Percentiles rank a stretch among this genome's conserved stretches.
phyloP scores from a whole-genome alignment of 2,329 filamentous ascomycete species.

The Neonectria ditissima region DNA sequence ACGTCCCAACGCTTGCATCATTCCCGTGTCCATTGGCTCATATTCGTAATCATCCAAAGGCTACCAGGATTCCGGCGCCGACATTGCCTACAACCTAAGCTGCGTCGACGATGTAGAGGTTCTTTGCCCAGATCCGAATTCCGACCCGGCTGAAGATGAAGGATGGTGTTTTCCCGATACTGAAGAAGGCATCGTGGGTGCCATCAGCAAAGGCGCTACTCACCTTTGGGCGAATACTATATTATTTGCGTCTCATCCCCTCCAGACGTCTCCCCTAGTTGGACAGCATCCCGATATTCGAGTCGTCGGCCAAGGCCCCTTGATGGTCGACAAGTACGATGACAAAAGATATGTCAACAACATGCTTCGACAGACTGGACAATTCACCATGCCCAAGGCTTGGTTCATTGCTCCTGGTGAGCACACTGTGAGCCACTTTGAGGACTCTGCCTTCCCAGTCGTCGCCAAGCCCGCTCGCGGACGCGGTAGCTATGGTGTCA shows the following conservation, averaged over 20 bases:
- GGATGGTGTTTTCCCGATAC: conserved; percentile 37
- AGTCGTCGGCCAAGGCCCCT: conserved; percentile 60
- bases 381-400: conserved; percentile 55
- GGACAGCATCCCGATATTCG: conserved; percentile 47
- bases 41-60: conserved; percentile 7
- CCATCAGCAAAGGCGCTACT: conserved; percentile 55
- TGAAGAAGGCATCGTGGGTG: conserved; percentile 40
- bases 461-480: conserved; percentile 37
- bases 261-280: conserved; percentile 56
- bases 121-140: conserved; percentile 19
- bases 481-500: conserved; percentile 37
- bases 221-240: conserved; percentile 65
- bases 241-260: conserved; percentile 60
- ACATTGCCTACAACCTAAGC: conserved; percentile 37
- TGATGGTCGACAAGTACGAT: conserved; percentile 61
- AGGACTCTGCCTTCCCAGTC: conserved; percentile 26
- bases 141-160: conserved; percentile 22
- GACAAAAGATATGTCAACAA: conserved; percentile 63
- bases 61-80: conserved; percentile 37
- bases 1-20: background rate
- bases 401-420: conserved; percentile 46
- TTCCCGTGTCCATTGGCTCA: background rate
- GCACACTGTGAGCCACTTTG: conserved; percentile 2
- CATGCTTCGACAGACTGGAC: conserved; percentile 50
- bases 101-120: conserved; percentile 29